Percentiles rank a stretch among this genome's conserved stretches.
phyloP scores from a whole-genome alignment of 495 filamentous ascomycete genomes.

The Tirmania nivea region DNA sequence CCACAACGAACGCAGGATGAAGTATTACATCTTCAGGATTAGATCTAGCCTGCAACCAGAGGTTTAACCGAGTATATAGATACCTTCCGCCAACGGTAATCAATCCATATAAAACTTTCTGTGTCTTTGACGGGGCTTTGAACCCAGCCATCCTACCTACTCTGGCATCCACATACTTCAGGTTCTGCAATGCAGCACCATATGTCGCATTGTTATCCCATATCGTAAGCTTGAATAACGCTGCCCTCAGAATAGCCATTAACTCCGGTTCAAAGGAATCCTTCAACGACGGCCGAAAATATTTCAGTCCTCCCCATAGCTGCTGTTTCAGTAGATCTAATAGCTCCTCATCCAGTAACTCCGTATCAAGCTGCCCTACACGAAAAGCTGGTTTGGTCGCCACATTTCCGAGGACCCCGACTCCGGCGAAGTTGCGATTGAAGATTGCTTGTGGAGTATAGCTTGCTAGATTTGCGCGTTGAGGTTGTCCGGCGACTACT shows the following conservation, averaged over 20 bases:
- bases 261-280: conserved; percentile 51
- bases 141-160: conserved; percentile 36
- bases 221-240: conserved; percentile 82
- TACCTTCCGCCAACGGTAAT: conserved; percentile 77
- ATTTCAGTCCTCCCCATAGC: conserved; percentile 73
- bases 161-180: conserved; percentile 73
- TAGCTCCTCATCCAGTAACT: conserved; percentile 85
- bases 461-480: conserved; percentile 6
- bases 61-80: conserved; percentile 12
- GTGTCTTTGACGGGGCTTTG: conserved; percentile 44
- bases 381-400: conserved; percentile 70
- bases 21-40: conserved; percentile 13
- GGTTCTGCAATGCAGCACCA: conserved; percentile 75
- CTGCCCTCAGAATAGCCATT: conserved; percentile 45
- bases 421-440: conserved; percentile 23
- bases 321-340: conserved; percentile 67
- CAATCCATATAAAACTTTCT: conserved; percentile 67
- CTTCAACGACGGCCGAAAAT: conserved; percentile 32
- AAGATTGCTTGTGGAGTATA: conserved; percentile 1
- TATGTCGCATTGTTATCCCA: conserved; percentile 96
- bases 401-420: conserved; percentile 47
- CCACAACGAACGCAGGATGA: not conserved
- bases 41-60: conserved; percentile 15
- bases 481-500: conserved; percentile 8
- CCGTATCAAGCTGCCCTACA: conserved; percentile 91